Base-by-base conservation (phyloP, 225 moss, liverwort and hornwort genomes). In the Anthoceros angustus region DNA sequence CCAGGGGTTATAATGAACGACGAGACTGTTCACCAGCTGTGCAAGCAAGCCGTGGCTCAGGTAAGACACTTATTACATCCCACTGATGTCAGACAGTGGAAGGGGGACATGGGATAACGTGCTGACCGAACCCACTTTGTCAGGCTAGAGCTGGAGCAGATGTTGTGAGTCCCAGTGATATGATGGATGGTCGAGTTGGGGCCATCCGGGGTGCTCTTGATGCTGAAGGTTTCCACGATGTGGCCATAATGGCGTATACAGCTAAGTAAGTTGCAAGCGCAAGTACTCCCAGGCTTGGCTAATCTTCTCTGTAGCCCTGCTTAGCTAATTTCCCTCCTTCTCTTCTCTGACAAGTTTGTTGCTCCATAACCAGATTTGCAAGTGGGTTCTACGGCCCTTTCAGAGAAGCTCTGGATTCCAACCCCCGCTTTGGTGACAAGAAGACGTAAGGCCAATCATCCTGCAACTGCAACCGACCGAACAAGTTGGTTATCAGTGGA, bases 111-210 rank as follows among this genome's bases (percentile, higher is more conserved):
- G 20, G 25, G 20, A 6, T 14, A 10, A 24, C 8, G 61, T 32
- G 9, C 15, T 43, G 25, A 10, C 0, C 16, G 7, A 20, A 20
- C 11, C 21, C 32, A 32, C 32, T 32, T 32, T 32, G 66, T 68
- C 81, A 98, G 95, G 95, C 95, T 40, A 75, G 87, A 78, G 95
- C 95, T 74, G 95, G 95, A 66, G 95, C 95, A 67, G 95, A 98
- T 80, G 89, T 98, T 32, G 92, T 98, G 23, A 98, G 95, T 76
- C 95, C 95, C 12, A 92, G 92, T 76, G 95, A 98, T 77, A 98
- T 98, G 95, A 98, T 98, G 95, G 95, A 98, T 74, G 95, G 95
- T 43, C 95, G 95, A 63, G 76, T 98, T 25, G 95, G 95, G 74
- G 92, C 84, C 20, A 98, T 98, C 62, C 89, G 95, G 55, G 80